phyloP scores from a whole-genome alignment of 768 basidiomycete species.

The Tricholoma terreum region DNA sequence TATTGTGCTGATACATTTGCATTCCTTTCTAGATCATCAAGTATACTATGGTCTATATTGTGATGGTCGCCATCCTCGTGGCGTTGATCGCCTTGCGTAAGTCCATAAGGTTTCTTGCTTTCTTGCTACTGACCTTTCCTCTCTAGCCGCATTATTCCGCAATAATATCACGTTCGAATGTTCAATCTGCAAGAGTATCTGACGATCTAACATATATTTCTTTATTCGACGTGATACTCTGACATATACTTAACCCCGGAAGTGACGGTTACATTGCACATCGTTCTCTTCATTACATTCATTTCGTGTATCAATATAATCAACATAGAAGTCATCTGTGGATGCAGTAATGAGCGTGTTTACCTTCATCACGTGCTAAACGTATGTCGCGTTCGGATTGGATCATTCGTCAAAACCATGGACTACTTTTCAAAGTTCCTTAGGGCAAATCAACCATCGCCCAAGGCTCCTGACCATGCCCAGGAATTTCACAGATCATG shows the following conservation, averaged over 20 bases:
- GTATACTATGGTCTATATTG: slow-evolving; percentile 78
- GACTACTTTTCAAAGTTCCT: slow-evolving; percentile 88
- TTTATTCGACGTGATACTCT: slow-evolving; percentile 10
- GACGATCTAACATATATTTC: slow-evolving; percentile 44
- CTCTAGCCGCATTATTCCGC: slow-evolving; percentile 75
- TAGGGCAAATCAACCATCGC: slow-evolving; percentile 38
- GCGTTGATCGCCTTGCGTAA: slow-evolving; percentile 81
- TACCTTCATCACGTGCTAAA: background rate
- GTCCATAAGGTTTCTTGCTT: slow-evolving; percentile 28
- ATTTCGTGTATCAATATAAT: slow-evolving; percentile 22
- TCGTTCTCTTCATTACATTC: slow-evolving; percentile 15
- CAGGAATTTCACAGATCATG: slow-evolving; percentile 77
- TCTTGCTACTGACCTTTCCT: slow-evolving; percentile 12
- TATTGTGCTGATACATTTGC: background rate
- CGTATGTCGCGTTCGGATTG: background rate
- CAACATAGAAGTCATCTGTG: slow-evolving; percentile 12
- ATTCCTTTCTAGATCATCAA: slow-evolving; percentile 57
- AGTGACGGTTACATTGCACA: slow-evolving; percentile 11
- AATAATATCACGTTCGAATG: slow-evolving; percentile 74
- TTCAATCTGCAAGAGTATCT: slow-evolving; percentile 83
- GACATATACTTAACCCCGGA: slow-evolving; percentile 21
- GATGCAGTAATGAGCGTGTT: background rate
- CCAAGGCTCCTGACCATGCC: slow-evolving; percentile 61
- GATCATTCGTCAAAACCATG: slow-evolving; percentile 40
- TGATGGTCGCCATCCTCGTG: slow-evolving; percentile 73